Conservation (phyloP, 495 filamentous ascomycete species). For the Trichoderma erinaceum region DNA sequence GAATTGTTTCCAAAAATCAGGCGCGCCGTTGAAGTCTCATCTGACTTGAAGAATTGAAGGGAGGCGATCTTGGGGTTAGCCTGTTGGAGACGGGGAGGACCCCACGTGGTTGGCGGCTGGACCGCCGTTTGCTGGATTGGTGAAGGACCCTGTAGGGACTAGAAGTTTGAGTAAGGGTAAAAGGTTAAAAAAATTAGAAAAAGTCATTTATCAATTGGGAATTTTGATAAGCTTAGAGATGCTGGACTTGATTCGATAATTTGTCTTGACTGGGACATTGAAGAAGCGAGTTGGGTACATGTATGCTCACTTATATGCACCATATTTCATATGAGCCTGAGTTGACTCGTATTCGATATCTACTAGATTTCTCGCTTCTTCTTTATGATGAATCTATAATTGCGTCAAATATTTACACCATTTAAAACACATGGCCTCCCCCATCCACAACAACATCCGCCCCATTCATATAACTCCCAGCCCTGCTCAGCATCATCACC, state of each 20-base stretch:
- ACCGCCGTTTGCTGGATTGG: not conserved
- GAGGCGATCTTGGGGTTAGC: not conserved
- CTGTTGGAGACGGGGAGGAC: not conserved
- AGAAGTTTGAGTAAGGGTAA: not conserved
- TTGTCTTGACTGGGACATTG: too few relatives aligned
- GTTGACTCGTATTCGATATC: not conserved
- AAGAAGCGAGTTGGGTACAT: too few relatives aligned
- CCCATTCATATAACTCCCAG: conserved; percentile 65
- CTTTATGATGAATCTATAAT: not conserved
- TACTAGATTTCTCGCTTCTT: not conserved
- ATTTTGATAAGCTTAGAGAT: too few relatives aligned
- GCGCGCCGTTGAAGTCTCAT: too few relatives aligned
- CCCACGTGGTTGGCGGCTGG: not conserved
- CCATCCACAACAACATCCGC: conserved; percentile 38
- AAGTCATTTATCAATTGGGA: too few relatives aligned
- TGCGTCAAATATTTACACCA: too few relatives aligned
- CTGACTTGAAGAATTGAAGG: too few relatives aligned
- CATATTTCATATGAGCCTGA: too few relatives aligned
- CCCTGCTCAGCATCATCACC: conserved; percentile 56
- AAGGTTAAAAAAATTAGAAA: not conserved
- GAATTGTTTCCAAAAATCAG: too few relatives aligned
- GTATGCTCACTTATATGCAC: too few relatives aligned
- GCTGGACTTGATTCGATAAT: too few relatives aligned
- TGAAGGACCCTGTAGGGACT: not conserved
- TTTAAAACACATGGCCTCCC: conserved; percentile 20